Percentiles rank a stretch among this genome's conserved stretches.
These are phyloP conservation scores for Ceratobasidium sp. DNA, from an alignment of 1,284 basidiomycete genomes.

Conservation along the genomic window DNA sequence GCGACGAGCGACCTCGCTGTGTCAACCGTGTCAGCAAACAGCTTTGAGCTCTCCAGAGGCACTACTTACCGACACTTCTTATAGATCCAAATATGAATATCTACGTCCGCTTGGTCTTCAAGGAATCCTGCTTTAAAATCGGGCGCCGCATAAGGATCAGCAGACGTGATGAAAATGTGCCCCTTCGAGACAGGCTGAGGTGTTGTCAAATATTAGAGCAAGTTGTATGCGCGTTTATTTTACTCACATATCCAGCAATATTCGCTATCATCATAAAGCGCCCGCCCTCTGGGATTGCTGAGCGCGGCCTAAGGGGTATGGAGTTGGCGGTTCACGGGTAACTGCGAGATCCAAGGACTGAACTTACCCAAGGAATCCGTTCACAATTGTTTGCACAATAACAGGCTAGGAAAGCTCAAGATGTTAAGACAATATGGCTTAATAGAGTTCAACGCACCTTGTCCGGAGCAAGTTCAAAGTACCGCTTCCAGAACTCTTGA, in stretches of 20 bases:
- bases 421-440: not conserved
- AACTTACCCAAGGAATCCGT: slow-evolving; percentile 26
- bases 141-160: slow-evolving; percentile 52
- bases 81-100: slow-evolving; percentile 67
- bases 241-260: slow-evolving; percentile 36
- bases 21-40: not conserved
- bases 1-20: slow-evolving; percentile 68
- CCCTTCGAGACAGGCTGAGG: slow-evolving; percentile 51
- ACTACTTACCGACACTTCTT: slow-evolving; percentile 62
- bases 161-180: slow-evolving; percentile 52
- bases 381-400: slow-evolving; percentile 17
- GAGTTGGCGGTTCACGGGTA: slow-evolving; percentile 46
- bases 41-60: too few relatives aligned
- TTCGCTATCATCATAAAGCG: slow-evolving; percentile 38
- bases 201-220: not conserved
- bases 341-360: too few relatives aligned
- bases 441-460: slow-evolving; percentile 57
- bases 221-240: not conserved
- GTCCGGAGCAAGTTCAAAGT: slow-evolving; percentile 63
- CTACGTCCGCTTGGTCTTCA: slow-evolving; percentile 62
- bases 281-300: slow-evolving; percentile 4
- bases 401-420: slow-evolving; percentile 55
- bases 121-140: slow-evolving; percentile 52
- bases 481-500: slow-evolving; percentile 60
- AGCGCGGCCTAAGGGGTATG: slow-evolving; percentile 56